Base-by-base conservation (phyloP, 306 rosid genomes). In the Cicer yamashitae region DNA sequence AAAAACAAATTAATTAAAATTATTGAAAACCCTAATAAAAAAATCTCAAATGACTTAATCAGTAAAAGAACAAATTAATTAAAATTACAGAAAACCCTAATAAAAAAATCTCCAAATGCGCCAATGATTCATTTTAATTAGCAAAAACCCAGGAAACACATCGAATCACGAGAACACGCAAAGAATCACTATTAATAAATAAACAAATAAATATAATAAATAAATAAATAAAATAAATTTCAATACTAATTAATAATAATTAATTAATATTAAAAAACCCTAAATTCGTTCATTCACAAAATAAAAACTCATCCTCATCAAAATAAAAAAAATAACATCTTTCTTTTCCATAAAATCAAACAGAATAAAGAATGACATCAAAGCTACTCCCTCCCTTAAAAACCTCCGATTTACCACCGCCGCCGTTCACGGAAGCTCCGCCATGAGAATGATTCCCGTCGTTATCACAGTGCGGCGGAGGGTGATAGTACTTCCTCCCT, bases 401-500 rank as follows among this genome's bases (percentile, higher is more conserved):
- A 5, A 47, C 67, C 4, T 10, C 53, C 2, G 76, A 70, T 34
- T 86, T 83, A 67, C n/a, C 44, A 54, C 81, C 81, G 34, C 59
- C 68, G 6, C 74, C 46, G 10, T n/a, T 46, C 5, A 11, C 17
- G 22, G 76, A 0, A 37, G 45, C 46, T 9, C 79, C 81, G 53
- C 13, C 82, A 13, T 57, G 67, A 9, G 37, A 10, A 0, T 80
- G 82, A 76, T 73, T 10, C 57, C 75, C 79, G 12, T 75, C 44
- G 45, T 67, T 41, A 18, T 83, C 83, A 54, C 80, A 65, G 52
- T 38, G 10, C 0, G 71, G 77, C n/a, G 90, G 93, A 39, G 96
- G 96, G 40, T 88, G 96, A 77, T 90, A 90, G 80, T 79, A 90
- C 86, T 80, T 88, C 25, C 96, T 84, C 8, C 88, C 87, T 1